These are phyloP conservation scores for Zizania latifolia DNA, from an alignment of 176 grass and related monocot genomes.

Conservation along the genomic window DNA sequence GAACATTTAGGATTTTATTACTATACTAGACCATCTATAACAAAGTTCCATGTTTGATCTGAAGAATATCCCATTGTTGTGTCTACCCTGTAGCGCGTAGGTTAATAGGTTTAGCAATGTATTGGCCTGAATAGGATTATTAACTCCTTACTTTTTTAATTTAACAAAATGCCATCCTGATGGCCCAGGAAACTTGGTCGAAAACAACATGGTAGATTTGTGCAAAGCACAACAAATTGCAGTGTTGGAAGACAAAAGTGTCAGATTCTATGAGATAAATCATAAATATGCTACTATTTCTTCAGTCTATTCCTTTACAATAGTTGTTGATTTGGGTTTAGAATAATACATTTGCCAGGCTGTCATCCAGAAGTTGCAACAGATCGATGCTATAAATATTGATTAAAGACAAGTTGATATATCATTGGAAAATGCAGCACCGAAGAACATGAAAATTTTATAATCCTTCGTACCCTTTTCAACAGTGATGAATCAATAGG, in stretches of 20 bases:
- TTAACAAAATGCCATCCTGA: slow-evolving; percentile 19
- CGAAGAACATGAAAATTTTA: slow-evolving; percentile 22
- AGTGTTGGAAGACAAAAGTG: slow-evolving; percentile 9
- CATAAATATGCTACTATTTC: background rate
- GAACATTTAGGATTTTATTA: slow-evolving; percentile 9
- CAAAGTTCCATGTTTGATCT: background rate
- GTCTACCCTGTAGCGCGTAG: background rate
- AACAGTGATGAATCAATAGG: slow-evolving; percentile 74
- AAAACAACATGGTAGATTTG: background rate
- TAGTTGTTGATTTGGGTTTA: background rate
- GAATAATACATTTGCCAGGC: background rate
- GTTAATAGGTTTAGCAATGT: background rate
- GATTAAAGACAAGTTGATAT: slow-evolving; percentile 3
- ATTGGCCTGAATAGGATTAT: slow-evolving; percentile 14
- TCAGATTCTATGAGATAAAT: slow-evolving; percentile 7
- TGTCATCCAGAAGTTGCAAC: background rate
- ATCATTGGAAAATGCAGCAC: slow-evolving; percentile 5
- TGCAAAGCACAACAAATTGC: background rate
- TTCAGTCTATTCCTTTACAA: slow-evolving; percentile 4
- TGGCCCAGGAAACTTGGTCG: background rate
- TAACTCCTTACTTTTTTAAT: background rate
- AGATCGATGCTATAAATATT: background rate
- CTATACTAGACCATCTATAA: slow-evolving; percentile 3
- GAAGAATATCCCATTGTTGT: background rate
- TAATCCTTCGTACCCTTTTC: slow-evolving; percentile 50